Conservation (phyloP, 2,329 filamentous ascomycete genomes). For the Pyricularia grisea region DNA sequence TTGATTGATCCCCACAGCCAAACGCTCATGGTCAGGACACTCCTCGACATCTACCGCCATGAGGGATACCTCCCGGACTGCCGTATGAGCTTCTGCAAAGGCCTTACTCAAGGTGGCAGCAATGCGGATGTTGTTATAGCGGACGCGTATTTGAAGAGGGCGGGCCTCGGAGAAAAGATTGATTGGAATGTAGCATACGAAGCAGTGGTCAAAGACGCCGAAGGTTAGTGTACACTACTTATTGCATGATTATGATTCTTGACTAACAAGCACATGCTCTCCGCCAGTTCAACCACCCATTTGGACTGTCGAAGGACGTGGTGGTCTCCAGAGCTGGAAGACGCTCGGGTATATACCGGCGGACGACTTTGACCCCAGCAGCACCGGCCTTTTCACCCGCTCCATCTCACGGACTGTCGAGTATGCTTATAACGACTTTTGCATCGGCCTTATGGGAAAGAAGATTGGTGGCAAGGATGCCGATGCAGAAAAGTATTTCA, state of each 20-base stretch:
- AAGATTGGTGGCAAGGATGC: slow-evolving; percentile 36
- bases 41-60: slow-evolving; percentile 56
- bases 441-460: slow-evolving; percentile 49
- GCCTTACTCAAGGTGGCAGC: slow-evolving; percentile 58
- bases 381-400: slow-evolving; percentile 55
- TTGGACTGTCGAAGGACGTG: slow-evolving; percentile 58
- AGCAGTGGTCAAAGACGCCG: slow-evolving; percentile 59
- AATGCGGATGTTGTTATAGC: slow-evolving; percentile 56
- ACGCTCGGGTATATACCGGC: slow-evolving; percentile 56
- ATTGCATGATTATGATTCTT: not conserved
- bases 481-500: slow-evolving; percentile 48
- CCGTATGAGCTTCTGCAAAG: slow-evolving; percentile 57
- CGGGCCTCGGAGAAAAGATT: slow-evolving; percentile 43
- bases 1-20: slow-evolving; percentile 52
- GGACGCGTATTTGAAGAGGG: slow-evolving; percentile 39
- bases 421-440: slow-evolving; percentile 66
- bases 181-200: slow-evolving; percentile 57
- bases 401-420: slow-evolving; percentile 62
- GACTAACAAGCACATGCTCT: not conserved
- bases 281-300: slow-evolving; percentile 45
- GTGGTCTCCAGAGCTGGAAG: slow-evolving; percentile 64
- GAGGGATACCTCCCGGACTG: slow-evolving; percentile 60
- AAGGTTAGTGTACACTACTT: slow-evolving; percentile 20
- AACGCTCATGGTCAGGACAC: slow-evolving; percentile 50
- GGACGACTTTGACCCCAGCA: slow-evolving; percentile 50